These are phyloP conservation scores for Colletotrichum australisinense DNA, from an alignment of 2,329 filamentous ascomycete species.

Conservation along the genomic window DNA sequence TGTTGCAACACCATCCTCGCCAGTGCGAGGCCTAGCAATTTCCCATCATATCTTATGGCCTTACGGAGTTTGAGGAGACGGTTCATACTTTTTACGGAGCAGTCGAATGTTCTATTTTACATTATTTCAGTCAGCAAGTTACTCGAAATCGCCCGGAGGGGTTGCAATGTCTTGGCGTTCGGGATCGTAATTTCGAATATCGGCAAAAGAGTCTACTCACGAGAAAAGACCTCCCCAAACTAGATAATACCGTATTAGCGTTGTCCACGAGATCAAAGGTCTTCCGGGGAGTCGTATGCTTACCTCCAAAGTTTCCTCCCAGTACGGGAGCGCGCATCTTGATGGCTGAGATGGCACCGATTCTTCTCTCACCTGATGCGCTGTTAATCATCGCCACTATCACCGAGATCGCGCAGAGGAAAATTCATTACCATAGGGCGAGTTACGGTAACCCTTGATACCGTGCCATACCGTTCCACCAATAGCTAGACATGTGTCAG, in stretches of 20 bases:
- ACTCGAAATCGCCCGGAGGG: neutral
- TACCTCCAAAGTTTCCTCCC: conserved; percentile 89
- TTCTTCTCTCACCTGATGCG: conserved; percentile 91
- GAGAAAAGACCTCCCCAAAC: conserved; percentile 97
- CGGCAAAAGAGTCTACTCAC: neutral
- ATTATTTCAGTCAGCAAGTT: neutral
- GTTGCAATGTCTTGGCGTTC: neutral
- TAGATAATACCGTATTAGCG: neutral
- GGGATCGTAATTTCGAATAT: neutral
- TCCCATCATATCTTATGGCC: neutral
- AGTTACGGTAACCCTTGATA: conserved; percentile 81
- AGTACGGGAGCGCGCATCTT: conserved; percentile 97
- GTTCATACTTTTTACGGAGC: conserved; percentile 87
- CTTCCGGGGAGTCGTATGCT: neutral
- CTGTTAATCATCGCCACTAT: conserved; percentile 71
- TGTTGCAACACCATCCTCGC: neutral
- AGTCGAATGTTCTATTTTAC: conserved; percentile 76
- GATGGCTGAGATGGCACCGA: conserved; percentile 96
- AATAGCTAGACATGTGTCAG: conserved; percentile 58
- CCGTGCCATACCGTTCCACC: conserved; percentile 94
- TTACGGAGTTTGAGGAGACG: neutral
- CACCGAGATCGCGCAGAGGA: neutral
- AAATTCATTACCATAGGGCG: neutral
- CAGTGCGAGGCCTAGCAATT: neutral
- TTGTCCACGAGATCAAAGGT: neutral